These are phyloP conservation scores for Rhizophagus prolifer DNA, from an alignment of 192 early-diverging fungal species.

Conservation along the genomic window DNA sequence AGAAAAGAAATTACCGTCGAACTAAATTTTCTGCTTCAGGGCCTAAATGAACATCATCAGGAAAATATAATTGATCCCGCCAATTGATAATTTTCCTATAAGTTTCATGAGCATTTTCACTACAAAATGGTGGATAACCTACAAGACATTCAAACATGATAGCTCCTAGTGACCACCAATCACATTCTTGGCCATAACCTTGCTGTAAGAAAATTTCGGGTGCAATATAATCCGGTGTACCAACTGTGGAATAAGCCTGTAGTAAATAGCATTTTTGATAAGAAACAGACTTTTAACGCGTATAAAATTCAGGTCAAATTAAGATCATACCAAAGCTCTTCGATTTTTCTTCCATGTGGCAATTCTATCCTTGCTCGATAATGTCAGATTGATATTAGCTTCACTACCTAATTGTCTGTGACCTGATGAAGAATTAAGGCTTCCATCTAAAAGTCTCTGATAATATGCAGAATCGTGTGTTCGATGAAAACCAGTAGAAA, in stretches of 20 bases:
- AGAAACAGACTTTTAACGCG: not conserved
- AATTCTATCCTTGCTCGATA: constrained; percentile 90
- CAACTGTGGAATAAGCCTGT: constrained; percentile 94
- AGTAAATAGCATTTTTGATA: not conserved
- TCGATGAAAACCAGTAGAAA: constrained; percentile 98
- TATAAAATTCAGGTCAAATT: not conserved
- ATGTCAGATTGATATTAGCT: constrained; percentile 89
- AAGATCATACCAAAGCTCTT: constrained; percentile 67
- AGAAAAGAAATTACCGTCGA: constrained; percentile 52
- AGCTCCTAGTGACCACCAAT: constrained; percentile 99
- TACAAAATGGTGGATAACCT: constrained; percentile 98
- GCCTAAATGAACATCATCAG: constrained; percentile 90
- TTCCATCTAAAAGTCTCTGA: constrained; percentile 72
- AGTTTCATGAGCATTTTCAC: constrained; percentile 92
- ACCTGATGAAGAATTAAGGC: constrained; percentile 50
- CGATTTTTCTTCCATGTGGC: constrained; percentile 99
- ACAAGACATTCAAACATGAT: constrained; percentile 99
- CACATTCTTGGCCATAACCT: constrained; percentile 96
- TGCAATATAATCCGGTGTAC: constrained; percentile 94
- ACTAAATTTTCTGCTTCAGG: constrained; percentile 92
- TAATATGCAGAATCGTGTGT: constrained; percentile 98
- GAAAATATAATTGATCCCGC: constrained; percentile 87
- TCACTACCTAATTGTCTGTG: constrained; percentile 41
- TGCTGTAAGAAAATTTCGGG: constrained; percentile 94
- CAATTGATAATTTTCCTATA: constrained; percentile 99